Base-by-base conservation (phyloP, 2,329 filamentous ascomycete species). In the Chrysoporthe deuterocubensis region DNA sequence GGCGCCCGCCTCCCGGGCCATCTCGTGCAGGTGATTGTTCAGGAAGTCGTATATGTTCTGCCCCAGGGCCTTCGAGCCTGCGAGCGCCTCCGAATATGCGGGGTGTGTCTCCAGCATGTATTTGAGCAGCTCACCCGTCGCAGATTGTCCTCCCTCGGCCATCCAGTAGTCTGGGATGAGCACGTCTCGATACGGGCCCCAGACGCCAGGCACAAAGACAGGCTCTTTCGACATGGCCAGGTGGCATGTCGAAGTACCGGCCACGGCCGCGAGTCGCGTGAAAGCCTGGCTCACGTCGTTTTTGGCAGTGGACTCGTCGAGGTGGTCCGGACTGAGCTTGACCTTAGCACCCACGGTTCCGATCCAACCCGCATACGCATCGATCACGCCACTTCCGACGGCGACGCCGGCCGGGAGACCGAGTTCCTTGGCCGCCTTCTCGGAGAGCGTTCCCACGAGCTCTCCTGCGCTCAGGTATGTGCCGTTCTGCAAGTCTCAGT, bases 331-430 rank as follows among this genome's bases (percentile, higher is more conserved):
- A 52, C 85, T 84, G 18, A 96, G 86, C 72, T 93, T 87, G 73
- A 97, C 93, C 79, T 97, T 97, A 69, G 96, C 95, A 68, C 96
- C 96, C n/a, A 99, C 96, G 1, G 96, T 98, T 70, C 96, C 96
- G 73, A 99, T 96, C 96, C 96, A 99, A 71, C 96, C 96, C 69
- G 96, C 96, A 75, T 99, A 99, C 21, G 96, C 96, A 78, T 99
- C 96, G 76, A 99, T 99, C 71, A 99, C 96, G 78, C 94, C 94
- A 75, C 93, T 97, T 65, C 96, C 96, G 66, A 99, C 92, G 21
- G 96, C 93, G 73, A 97, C 96, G 50, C 94, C 95, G 26, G 91
- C 85, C 5, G 91, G 91, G 3, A 99, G 86, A 8, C 96, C 95
- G 69, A 99, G 88, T 71, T 97, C 92, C 60, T 84, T 81, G 18